Base-by-base conservation (phyloP, 768 basidiomycete genomes). In the Naganishia friedmannii region DNA sequence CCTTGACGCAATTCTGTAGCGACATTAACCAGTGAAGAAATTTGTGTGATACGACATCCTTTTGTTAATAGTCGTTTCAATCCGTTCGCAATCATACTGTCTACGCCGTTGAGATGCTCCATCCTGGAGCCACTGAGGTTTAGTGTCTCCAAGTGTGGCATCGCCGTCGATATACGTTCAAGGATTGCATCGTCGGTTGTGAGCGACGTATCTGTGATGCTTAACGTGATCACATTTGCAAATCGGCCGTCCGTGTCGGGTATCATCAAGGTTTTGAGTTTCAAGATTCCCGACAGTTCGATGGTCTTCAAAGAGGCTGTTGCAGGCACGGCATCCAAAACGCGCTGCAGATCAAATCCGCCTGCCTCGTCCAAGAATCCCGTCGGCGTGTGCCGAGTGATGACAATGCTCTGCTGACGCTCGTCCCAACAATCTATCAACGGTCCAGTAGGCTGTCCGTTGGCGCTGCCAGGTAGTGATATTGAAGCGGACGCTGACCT, bases 41-140 rank as follows among this genome's bases (percentile, higher is more conserved):
- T 37, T 28, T 66, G 53, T 28, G 28, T 60, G 13, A 72, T 65
- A 5, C 65, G 29, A 17, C 63, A 63, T 19, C 66, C 72, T 42
- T 42, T 57, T 1, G 66, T 8, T 9, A 53, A 10, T 13, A 72
- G 65, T 15, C 45, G 31, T 39, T 60, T 69, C 23, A 72, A 39
- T 19, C 72, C 68, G 26, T 65, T 60, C 7, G 26, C 63, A 45
- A 69, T 57, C 17, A 70, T 17, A 1, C 37, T 26, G 0, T 54
- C 26, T 28, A 67, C 45, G n/a, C 72, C 72, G 29, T 72, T 29
- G 9, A 72, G 21, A 34, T 70, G 37, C 17, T 48, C 45, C 21
- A 72, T 56, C 28, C 65, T 45, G 8, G 67, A 68, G 10, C 72
- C 72, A 51, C 58, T 58, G 12, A 72, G 39, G 37, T 72, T 65